phyloP scores from a whole-genome alignment of 169 alveolate species.

The Plasmodium ovale region DNA sequence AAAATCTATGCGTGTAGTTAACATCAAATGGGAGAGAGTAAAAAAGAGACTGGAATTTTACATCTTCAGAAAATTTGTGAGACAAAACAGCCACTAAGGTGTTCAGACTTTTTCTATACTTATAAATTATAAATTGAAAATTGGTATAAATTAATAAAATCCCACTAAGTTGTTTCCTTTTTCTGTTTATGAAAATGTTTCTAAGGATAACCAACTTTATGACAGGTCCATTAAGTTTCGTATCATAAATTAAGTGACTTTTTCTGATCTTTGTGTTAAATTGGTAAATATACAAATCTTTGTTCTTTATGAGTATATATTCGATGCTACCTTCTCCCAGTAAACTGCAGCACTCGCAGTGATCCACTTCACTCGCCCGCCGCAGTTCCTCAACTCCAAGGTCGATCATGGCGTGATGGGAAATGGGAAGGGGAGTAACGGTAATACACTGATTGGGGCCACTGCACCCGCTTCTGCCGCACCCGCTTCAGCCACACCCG shows the following conservation, averaged over 20 bases:
- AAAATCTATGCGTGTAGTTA: slow-evolving; percentile 27
- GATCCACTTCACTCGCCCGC: slow-evolving; percentile 47
- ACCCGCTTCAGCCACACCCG: too few species aligned
- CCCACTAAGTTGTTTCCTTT: slow-evolving; percentile 18
- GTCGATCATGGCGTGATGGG: slow-evolving; percentile 55
- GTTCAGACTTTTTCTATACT: slow-evolving; percentile 12
- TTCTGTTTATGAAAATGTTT: slow-evolving; percentile 15
- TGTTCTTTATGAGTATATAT: slow-evolving; percentile 25
- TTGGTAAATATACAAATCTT: slow-evolving; percentile 34
- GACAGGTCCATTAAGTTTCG: slow-evolving; percentile 45
- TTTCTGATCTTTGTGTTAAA: slow-evolving; percentile 4
- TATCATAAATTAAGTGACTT: slow-evolving; percentile 20
- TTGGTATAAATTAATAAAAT: slow-evolving; percentile 36
- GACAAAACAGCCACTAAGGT: slow-evolving; percentile 22
- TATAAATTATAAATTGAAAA: slow-evolving; percentile 38
- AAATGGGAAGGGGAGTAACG: too few species aligned
- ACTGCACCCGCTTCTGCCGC: too few species aligned
- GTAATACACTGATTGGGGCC: too few species aligned
- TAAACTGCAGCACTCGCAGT: slow-evolving; percentile 34
- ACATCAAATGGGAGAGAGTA: slow-evolving; percentile 9
- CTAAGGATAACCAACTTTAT: slow-evolving; percentile 21
- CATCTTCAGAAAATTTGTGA: slow-evolving; percentile 22
- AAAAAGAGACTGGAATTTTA: slow-evolving; percentile 18
- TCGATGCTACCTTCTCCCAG: slow-evolving; percentile 37
- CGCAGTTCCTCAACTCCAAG: slow-evolving; percentile 18